Base-by-base conservation (phyloP, 805 yeast genomes). In the Citeromyces matritensis region DNA sequence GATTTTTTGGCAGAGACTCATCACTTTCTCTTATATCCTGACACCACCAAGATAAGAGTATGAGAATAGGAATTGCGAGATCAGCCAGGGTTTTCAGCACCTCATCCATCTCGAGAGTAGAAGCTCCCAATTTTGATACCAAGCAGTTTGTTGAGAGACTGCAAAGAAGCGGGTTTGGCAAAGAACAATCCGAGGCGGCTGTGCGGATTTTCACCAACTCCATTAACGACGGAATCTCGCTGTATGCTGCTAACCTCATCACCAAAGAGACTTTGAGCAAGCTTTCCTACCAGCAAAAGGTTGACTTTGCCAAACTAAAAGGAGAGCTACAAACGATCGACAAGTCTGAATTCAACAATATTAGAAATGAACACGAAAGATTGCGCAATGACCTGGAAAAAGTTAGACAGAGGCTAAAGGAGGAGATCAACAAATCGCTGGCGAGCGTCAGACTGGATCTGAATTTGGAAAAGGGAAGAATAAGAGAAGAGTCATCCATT, bases 261-360 rank as follows among this genome's bases (percentile, higher is more conserved):
- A 72, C 85, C 15, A 77, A 84, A 42, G 95, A 85, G 42, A 73
- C 77, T 28, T 64, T 88, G 29, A 73, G 82, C 21, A 74, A 85
- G 41, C 69, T 85, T 47, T 79, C 95, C 3, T 91, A 91, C 52
- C 95, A 88, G 49, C 97, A 91, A 45, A 83, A 88, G 43, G 96
- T 91, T 23, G 97, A 91, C 48, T 88, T 91, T 63, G 91, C 95
- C 25, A 88, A 88, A 48, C 65, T 91, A 37, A 78, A 86, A 47
- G 94, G 95, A 23, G 97, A 88, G 50, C 63, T 91, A 27, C 86
- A 84, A 43, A 74, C 84, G 31, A 70, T 83, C 53, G 97, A 91
- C 55, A 73, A 75, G 47, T 68, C 84, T 17, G 97, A 91, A 45
- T 80, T 82, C 46, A 75, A 80, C 36, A 71, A 73, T 32, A 65